Evolutionary conservation across 345 rosid genomes (phyloP).

Genomic region (Eucalyptus grandis): DNA sequence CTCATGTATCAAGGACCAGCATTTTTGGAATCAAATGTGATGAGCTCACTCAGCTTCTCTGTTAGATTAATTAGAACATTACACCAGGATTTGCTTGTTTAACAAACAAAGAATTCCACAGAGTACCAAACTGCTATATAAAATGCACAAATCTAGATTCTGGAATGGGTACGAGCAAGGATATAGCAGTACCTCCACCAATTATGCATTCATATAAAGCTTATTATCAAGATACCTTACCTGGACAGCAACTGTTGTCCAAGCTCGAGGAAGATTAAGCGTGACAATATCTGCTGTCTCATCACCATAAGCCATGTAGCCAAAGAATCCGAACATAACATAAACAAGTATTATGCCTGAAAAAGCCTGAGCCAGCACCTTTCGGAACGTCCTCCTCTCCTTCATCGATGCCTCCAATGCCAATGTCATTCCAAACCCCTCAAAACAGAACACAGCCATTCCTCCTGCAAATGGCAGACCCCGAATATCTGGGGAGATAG

Average conservation of each 20-base stretch:
- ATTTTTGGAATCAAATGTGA: too few species aligned
- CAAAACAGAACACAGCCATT: slow-evolving; percentile 88
- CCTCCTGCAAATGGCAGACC: slow-evolving; percentile 87
- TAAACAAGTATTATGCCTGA: slow-evolving; percentile 55
- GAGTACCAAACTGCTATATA: background rate
- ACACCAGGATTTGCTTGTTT: too few species aligned
- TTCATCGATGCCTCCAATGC: slow-evolving; percentile 77
- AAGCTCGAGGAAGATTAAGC: slow-evolving; percentile 60
- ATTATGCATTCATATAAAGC: background rate
- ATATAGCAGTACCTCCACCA: background rate
- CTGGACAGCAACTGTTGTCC: slow-evolving; percentile 74
- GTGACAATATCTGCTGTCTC: slow-evolving; percentile 73
- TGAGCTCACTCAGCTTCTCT: too few species aligned
- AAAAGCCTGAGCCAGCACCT: slow-evolving; percentile 51
- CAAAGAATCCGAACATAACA: slow-evolving; percentile 59
- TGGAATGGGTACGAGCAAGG: background rate
- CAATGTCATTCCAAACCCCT: slow-evolving; percentile 92
- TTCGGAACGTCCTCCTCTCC: slow-evolving; percentile 47
- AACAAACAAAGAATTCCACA: too few species aligned
- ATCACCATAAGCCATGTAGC: slow-evolving; percentile 91
- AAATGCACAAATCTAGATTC: background rate
- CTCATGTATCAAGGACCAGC: too few species aligned
- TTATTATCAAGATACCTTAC: slow-evolving; percentile 9
- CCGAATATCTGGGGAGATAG: slow-evolving; percentile 41
- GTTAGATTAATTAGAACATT: too few species aligned